phyloP scores from a whole-genome alignment of 139 green algal species.

The Tetraselmis striata region DNA sequence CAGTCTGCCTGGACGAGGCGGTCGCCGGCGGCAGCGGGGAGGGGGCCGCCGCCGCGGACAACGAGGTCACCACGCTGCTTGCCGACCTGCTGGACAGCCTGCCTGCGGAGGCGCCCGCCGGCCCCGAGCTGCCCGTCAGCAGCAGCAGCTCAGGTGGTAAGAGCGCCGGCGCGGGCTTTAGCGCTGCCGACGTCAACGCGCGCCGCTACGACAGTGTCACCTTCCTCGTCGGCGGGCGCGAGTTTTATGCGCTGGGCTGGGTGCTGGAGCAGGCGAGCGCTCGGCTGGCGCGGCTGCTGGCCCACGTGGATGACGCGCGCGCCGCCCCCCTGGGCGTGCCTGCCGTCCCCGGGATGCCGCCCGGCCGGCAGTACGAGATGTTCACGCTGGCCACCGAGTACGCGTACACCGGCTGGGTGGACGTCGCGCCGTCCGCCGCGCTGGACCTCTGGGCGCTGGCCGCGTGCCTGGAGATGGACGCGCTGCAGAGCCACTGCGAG shows the following conservation, averaged over 20 bases:
- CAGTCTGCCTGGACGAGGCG: background rate
- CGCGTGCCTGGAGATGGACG: conserved; percentile 19
- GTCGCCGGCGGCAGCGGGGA: background rate
- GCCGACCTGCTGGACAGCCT: background rate
- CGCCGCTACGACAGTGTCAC: conserved; percentile 15
- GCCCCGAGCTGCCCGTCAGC: background rate
- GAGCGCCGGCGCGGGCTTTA: conserved; percentile 1
- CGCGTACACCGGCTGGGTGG: conserved; percentile 8
- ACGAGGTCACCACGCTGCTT: background rate
- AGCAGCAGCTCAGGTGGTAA: background rate
- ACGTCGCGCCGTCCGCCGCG: background rate
- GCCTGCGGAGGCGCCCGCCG: background rate
- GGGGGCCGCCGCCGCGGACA: background rate
- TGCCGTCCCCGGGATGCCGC: background rate
- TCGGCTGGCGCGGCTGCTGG: conserved; percentile 5
- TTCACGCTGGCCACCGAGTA: conserved; percentile 9
- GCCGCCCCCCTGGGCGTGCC: conserved; percentile 5
- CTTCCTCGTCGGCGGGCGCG: conserved; percentile 2
- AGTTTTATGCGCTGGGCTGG: conserved; percentile 14
- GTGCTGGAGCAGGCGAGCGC: conserved; percentile 10
- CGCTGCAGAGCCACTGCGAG: conserved; percentile 14
- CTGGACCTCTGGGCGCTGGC: conserved; percentile 17
- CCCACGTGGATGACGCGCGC: background rate
- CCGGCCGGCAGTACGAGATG: background rate
- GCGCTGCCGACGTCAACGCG: conserved; percentile 6